Conservation (phyloP, 768 basidiomycete genomes). For the Fomitopsis pulvina region DNA sequence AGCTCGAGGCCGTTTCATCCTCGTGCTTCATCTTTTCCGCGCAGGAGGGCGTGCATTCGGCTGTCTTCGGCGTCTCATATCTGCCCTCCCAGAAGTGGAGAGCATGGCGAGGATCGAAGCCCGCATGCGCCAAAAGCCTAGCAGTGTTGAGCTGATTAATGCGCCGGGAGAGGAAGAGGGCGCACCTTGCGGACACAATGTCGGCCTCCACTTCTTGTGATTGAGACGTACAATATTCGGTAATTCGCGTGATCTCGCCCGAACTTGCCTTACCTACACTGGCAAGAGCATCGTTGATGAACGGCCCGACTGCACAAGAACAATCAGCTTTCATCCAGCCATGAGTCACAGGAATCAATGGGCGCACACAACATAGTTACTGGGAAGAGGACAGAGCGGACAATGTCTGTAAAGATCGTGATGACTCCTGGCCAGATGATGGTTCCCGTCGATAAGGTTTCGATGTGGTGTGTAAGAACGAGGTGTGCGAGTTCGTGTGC, state of each 20-base stretch:
- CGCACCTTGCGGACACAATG: constrained; percentile 74
- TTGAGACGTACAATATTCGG: constrained; percentile 70
- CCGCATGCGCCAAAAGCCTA: constrained; percentile 88
- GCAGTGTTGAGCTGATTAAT: neutral
- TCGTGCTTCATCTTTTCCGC: constrained; percentile 24
- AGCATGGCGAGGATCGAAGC: constrained; percentile 81
- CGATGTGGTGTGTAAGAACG: constrained; percentile 84
- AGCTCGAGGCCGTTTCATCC: constrained; percentile 22
- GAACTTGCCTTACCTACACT: constrained; percentile 73
- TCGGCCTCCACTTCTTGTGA: constrained; percentile 93
- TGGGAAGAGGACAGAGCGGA: constrained; percentile 79
- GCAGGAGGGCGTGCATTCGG: constrained; percentile 38
- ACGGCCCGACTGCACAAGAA: constrained; percentile 59
- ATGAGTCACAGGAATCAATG: constrained; percentile 7
- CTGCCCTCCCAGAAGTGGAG: constrained; percentile 78
- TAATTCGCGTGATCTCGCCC: constrained; percentile 64
- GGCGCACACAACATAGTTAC: constrained; percentile 64
- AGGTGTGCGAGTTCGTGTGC: constrained; percentile 94
- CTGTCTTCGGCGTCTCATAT: constrained; percentile 26
- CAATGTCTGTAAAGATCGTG: constrained; percentile 72
- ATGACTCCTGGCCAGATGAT: constrained; percentile 78
- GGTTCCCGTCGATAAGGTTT: constrained; percentile 77
- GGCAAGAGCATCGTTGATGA: constrained; percentile 90
- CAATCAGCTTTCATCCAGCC: constrained; percentile 22
- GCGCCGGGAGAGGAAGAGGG: constrained; percentile 2